Evolutionary conservation across 1,139 yeast species (phyloP).

Genomic region (Lodderomyces metapsilosis): DNA sequence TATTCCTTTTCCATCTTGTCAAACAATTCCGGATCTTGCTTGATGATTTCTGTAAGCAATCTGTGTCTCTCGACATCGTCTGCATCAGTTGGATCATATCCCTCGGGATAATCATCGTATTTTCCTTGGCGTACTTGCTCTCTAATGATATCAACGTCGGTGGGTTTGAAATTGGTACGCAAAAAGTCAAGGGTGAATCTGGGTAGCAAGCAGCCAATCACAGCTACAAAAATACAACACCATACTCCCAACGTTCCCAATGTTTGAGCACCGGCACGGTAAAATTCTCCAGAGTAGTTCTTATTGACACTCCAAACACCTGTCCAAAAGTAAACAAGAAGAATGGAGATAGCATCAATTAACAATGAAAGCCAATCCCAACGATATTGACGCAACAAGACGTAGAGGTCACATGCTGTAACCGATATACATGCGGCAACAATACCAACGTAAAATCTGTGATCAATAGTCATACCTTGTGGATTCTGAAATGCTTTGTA

Average conservation of each 20-base stretch:
- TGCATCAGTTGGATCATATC: slow-evolving; percentile 59
- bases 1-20: slow-evolving; percentile 31
- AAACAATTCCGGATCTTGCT: slow-evolving; percentile 34
- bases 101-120: slow-evolving; percentile 49
- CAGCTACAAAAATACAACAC: slow-evolving; percentile 50
- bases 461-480: slow-evolving; percentile 53
- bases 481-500: slow-evolving; percentile 45
- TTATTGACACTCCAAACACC: slow-evolving; percentile 56
- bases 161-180: slow-evolving; percentile 46
- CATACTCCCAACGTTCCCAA: slow-evolving; percentile 54
- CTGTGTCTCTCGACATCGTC: slow-evolving; percentile 46
- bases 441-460: slow-evolving; percentile 58
- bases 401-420: slow-evolving; percentile 52
- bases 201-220: slow-evolving; percentile 49
- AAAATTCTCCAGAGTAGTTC: slow-evolving; percentile 44
- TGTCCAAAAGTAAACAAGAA: slow-evolving; percentile 60
- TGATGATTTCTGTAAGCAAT: slow-evolving; percentile 33
- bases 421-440: slow-evolving; percentile 50
- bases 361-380: slow-evolving; percentile 62
- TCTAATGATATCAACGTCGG: slow-evolving; percentile 55
- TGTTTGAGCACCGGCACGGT: slow-evolving; percentile 53
- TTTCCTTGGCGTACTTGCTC: slow-evolving; percentile 48
- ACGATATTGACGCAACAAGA: slow-evolving; percentile 53
- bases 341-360: slow-evolving; percentile 48
- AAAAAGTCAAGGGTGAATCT: slow-evolving; percentile 51